These are phyloP conservation scores for Ophiostoma angusticollis DNA, from an alignment of 2,329 filamentous ascomycete species.

Conservation along the genomic window DNA sequence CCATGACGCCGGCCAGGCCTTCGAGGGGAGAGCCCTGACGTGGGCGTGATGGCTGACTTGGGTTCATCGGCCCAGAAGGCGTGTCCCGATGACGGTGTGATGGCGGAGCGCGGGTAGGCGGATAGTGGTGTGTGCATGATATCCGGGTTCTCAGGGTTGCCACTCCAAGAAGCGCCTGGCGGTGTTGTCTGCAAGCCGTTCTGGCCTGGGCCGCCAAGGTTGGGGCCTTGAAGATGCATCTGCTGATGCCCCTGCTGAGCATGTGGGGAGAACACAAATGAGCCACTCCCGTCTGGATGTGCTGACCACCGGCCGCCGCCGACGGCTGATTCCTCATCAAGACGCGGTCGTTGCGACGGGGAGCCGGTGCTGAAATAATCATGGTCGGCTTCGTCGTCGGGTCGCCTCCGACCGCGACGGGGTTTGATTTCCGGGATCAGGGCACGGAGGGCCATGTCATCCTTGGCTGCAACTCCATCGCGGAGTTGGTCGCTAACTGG, in stretches of 20 bases:
- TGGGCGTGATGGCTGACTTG: conserved; percentile 55
- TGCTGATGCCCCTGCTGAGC: neutral
- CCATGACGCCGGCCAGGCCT: conserved; percentile 54
- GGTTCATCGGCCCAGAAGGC: conserved; percentile 54
- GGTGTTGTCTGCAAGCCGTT: conserved; percentile 19
- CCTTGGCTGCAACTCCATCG: conserved; percentile 73
- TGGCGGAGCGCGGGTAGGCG: conserved; percentile 66
- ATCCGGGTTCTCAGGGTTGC: conserved; percentile 31
- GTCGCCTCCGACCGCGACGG: conserved; percentile 48
- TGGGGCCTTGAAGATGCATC: conserved; percentile 10
- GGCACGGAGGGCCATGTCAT: conserved; percentile 77
- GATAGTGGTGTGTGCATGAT: conserved; percentile 48
- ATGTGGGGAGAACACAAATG: conserved; percentile 25
- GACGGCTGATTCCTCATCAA: conserved; percentile 34
- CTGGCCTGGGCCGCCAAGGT: neutral
- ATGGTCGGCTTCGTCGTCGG: conserved; percentile 39
- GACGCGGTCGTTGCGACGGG: conserved; percentile 46
- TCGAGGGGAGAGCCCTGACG: conserved; percentile 36
- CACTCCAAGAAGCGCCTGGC: conserved; percentile 29
- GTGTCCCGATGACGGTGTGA: conserved; percentile 49
- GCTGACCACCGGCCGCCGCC: conserved; percentile 38
- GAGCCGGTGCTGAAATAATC: conserved; percentile 29
- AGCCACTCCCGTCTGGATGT: conserved; percentile 27
- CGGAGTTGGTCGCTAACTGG: conserved; percentile 52
- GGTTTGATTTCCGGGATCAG: conserved; percentile 64